These are phyloP conservation scores for Arctium lappa DNA, from an alignment of 129 eudicot species.

Conservation along the genomic window DNA sequence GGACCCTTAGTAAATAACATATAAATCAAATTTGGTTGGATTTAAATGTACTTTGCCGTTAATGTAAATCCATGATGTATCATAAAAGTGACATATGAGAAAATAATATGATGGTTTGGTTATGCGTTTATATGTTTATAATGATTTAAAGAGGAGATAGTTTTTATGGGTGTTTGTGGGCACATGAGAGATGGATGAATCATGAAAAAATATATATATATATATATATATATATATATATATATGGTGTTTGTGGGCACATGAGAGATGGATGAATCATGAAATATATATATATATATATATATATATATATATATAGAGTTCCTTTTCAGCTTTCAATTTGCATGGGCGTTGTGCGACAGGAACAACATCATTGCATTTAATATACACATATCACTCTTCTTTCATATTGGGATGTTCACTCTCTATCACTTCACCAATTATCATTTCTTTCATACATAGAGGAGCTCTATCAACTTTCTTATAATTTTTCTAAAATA, in stretches of 20 bases:
- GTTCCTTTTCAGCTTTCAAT: conserved; percentile 28
- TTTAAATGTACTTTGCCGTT: background rate
- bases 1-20: background rate
- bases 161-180: conserved; percentile 16
- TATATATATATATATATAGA: background rate
- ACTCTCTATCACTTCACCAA: conserved; percentile 6
- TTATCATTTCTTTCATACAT: background rate
- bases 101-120: background rate
- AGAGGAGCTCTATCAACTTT: too few relatives aligned
- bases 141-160: background rate
- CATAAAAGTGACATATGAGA: background rate
- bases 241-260: conserved; percentile 13
- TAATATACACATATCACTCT: background rate
- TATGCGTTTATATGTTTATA: too few relatives aligned
- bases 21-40: background rate
- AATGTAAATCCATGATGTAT: background rate
- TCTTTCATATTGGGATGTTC: conserved; percentile 5
- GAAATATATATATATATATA: too few relatives aligned
- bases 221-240: too few relatives aligned
- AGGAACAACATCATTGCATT: conserved; percentile 16
- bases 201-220: too few relatives aligned
- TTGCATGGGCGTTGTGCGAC: conserved; percentile 28
- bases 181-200: conserved; percentile 7
- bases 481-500: too few relatives aligned
- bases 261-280: conserved; percentile 1